Evolutionary conservation across 768 basidiomycete genomes (phyloP), one percentile per base, ranked within the genome.

Genomic region (Macrolepiota fuliginosa): DNA sequence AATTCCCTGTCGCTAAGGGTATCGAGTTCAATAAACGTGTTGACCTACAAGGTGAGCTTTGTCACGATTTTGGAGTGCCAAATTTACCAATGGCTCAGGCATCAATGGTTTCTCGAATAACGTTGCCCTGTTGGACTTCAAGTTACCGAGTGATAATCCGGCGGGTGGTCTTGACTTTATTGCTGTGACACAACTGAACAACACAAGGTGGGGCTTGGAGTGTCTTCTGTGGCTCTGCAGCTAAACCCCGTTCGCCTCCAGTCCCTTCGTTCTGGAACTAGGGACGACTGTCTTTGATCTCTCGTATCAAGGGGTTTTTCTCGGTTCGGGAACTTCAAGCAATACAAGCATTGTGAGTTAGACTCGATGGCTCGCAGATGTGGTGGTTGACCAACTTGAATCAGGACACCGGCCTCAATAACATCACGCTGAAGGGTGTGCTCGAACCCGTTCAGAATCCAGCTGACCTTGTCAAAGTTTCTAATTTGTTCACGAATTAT

Each of bases 401-500:
- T 4, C 54, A 87, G 86, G 68, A 67, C 10, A 82, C 82, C 6
- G 85, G 85, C 15, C 63, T 71, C 19, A 90, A 90, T 68, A 76
- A 77, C 45, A 83, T 91, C 63, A 81, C 81, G 2, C 79, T 91
- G 56, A 72, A 67, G 12, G 90, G 90, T 12, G 73, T 77, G 24
- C 76, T 91, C 42, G 66, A 85, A 45, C 81, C 77, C 4, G 87
- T 90, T 59, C 79, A 77, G 12, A 73, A 73, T 24, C 62, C 79
- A 10, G 68, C 72, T 5, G 73, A 80, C 49, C 79, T 90, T 42
- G 75, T 71, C 3, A 66, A 68, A n/a, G 74, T 90, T 51, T 87
- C 87, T 6, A 69, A 82, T 56, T 74, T 91, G 45, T 91, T 91
- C 71, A 89, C 87, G 15, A 82, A 83, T 51, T 91, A 89, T 68